Conservation (phyloP, 495 filamentous ascomycete species). For the Bathelium albidoporum region DNA sequence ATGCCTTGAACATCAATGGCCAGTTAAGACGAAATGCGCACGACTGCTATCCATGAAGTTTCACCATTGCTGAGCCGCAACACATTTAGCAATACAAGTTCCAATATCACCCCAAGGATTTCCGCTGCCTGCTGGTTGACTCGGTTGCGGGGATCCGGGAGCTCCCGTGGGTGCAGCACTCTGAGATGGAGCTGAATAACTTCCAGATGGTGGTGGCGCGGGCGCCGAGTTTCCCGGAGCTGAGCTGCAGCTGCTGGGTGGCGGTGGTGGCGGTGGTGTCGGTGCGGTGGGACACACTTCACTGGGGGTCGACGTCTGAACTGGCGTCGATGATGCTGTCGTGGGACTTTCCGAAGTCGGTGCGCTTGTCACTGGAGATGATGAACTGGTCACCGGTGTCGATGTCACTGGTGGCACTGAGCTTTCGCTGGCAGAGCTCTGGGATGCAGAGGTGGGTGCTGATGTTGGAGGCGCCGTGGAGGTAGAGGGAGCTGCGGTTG, state of each 20-base stretch:
- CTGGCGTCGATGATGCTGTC: background rate
- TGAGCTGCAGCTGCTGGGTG: background rate
- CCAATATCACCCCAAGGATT: background rate
- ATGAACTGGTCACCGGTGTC: background rate
- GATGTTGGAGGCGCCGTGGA: background rate
- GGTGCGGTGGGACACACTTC: background rate
- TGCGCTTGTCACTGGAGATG: background rate
- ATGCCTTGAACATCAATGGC: background rate
- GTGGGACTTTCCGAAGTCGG: background rate
- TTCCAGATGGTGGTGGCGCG: too few relatives aligned
- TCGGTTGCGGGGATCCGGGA: background rate
- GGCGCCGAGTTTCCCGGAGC: background rate
- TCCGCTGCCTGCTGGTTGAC: background rate
- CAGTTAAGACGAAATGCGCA: background rate
- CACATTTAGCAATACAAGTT: slow-evolving; percentile 1
- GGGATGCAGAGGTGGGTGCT: background rate
- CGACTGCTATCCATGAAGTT: background rate
- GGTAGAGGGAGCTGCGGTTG: background rate
- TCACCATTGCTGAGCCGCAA: slow-evolving; percentile 1
- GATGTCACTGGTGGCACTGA: background rate
- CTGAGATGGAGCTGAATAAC: background rate
- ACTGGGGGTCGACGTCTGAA: background rate
- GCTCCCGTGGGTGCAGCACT: background rate
- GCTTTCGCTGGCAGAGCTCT: background rate
- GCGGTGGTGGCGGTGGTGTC: too few relatives aligned